Evolutionary conservation across 495 filamentous ascomycete genomes (phyloP), one percentile per base, ranked within the genome.

Genomic region (Xylaria curta): DNA sequence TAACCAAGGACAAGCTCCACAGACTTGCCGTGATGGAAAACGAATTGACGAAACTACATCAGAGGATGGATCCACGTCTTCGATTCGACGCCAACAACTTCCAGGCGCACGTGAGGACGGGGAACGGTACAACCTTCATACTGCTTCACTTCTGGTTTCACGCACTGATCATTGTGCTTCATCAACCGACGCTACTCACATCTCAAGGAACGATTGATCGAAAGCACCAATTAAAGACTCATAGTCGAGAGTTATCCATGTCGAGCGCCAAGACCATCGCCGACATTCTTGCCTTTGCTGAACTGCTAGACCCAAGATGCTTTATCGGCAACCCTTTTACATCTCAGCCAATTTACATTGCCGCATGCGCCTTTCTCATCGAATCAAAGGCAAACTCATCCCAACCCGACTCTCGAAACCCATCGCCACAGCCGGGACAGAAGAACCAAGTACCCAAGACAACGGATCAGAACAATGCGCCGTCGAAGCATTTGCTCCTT

Each of bases 61-160:
- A 94, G 75, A 88, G 87, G 67, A 84, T 94, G 65, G 91, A 93
- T 38, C 85, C 86, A 12, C 86, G 85, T 64, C 87, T 97, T 51
- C 90, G 92, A 78, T 95, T 97, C 82, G 92, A 93, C 78, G 91
- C 90, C 19, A 83, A 86, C 63, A 94, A 94, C 78, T 94, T 95
- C 74, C 89, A 90, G 73, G 85, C 90, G 26, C 94, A 95, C 74
- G 90, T 92, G 17, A 91, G 90, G 76, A 87, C 87, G 38, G 89
- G 92, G 49, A 91, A 95, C 72, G 91, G 93, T 36, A 92, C 92
- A 13, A 94, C 92, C 59, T 97, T 95, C 71, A 91, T 95, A 66
- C 85, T 97, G n/a, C 83, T 95, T 38, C 93, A 97, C 77, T 93
- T 95, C 77, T 97, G 93, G 93, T 95, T 95, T 75, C 93, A 97